Evolutionary conservation across 2,329 filamentous ascomycete species (phyloP).

Genomic region (Neofusicoccum ribis): DNA sequence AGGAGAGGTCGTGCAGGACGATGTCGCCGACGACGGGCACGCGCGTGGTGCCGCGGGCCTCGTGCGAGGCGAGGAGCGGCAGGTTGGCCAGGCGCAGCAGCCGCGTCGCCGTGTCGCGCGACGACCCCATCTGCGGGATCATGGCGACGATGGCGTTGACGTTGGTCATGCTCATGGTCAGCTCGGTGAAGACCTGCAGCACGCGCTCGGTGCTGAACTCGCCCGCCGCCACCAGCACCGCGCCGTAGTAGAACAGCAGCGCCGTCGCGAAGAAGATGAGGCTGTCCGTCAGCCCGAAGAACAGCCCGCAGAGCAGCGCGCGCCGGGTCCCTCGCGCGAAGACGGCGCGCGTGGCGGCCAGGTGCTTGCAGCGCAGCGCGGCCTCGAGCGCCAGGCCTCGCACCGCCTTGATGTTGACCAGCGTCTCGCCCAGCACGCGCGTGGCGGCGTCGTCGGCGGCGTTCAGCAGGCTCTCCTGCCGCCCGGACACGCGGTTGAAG

Average conservation of each 20-base stretch:
- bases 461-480: slow-evolving; percentile 72
- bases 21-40: slow-evolving; percentile 53
- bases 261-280: slow-evolving; percentile 72
- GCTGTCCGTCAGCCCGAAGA: slow-evolving; percentile 78
- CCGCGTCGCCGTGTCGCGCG: slow-evolving; percentile 69
- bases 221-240: slow-evolving; percentile 58
- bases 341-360: slow-evolving; percentile 51
- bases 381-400: slow-evolving; percentile 71
- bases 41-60: slow-evolving; percentile 53
- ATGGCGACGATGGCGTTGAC: slow-evolving; percentile 68
- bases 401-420: slow-evolving; percentile 77
- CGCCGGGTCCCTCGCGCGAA: slow-evolving; percentile 65
- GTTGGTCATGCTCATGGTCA: slow-evolving; percentile 80
- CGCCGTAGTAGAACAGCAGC: slow-evolving; percentile 81
- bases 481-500: slow-evolving; percentile 65
- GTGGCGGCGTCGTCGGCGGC: slow-evolving; percentile 61
- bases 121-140: slow-evolving; percentile 77
- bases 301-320: slow-evolving; percentile 65
- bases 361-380: slow-evolving; percentile 68
- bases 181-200: slow-evolving; percentile 74
- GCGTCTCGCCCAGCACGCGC: slow-evolving; percentile 70
- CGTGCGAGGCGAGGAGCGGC: slow-evolving; percentile 55
- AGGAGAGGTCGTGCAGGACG: slow-evolving; percentile 63
- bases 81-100: slow-evolving; percentile 71
- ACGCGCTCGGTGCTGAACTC: slow-evolving; percentile 58